Conservation (phyloP, 192 early-diverging fungal species). For the Spinellus fusiger region DNA sequence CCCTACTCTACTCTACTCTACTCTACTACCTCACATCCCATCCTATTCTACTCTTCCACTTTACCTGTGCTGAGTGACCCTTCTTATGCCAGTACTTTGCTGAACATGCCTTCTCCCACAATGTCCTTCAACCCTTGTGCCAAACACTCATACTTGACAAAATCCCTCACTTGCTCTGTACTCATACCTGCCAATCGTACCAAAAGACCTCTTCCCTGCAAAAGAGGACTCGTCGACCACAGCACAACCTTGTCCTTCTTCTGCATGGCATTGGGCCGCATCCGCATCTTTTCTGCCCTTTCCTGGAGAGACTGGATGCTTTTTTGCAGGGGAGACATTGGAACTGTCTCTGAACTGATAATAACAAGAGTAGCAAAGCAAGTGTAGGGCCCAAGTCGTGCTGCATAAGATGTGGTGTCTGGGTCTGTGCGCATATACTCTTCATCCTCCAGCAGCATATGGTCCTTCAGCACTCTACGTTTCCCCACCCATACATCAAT, state of each 20-base stretch:
- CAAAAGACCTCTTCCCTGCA: constrained; percentile 15
- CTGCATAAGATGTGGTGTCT: constrained; percentile 38
- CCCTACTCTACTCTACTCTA: too few species aligned
- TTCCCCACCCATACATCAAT: constrained; percentile 24
- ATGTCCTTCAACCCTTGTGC: constrained; percentile 16
- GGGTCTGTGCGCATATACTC: constrained; percentile 17
- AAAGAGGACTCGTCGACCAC: constrained; percentile 20
- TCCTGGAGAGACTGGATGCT: constrained; percentile 5
- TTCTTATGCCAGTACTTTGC: constrained; percentile 20
- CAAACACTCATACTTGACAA: constrained; percentile 31
- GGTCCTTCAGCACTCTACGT: constrained; percentile 32
- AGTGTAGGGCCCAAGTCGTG: constrained; percentile 46
- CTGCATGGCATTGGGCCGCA: constrained; percentile 10
- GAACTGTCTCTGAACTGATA: constrained; percentile 10
- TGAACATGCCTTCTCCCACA: constrained; percentile 30
- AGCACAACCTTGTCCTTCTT: constrained; percentile 7
- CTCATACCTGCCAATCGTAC: constrained; percentile 31
- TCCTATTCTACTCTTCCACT: too few species aligned
- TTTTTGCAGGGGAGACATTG: not conserved
- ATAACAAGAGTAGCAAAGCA: constrained; percentile 62
- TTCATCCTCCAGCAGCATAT: constrained; percentile 42
- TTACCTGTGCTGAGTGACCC: too few species aligned
- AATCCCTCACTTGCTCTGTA: constrained; percentile 32
- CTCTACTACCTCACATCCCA: too few species aligned
- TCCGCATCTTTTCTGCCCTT: constrained; percentile 14